These are phyloP conservation scores for Cystobasidium tubakii DNA, from an alignment of 768 basidiomycete genomes.

Conservation along the genomic window DNA sequence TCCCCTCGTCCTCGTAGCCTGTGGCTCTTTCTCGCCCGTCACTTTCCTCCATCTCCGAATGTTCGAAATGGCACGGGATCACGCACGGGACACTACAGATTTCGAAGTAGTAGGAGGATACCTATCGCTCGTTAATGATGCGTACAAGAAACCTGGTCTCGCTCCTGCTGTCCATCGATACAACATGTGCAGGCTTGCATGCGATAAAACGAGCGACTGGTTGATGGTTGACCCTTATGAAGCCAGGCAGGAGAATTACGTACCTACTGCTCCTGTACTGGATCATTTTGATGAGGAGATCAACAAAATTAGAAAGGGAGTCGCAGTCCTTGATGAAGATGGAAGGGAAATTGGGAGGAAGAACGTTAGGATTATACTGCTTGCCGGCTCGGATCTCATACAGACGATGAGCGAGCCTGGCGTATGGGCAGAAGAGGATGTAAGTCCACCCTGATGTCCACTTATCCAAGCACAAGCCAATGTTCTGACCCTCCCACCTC, in stretches of 20 bases:
- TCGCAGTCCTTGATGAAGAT: constrained; percentile 37
- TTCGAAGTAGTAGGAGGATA: constrained; percentile 94
- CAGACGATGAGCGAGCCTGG: constrained; percentile 97
- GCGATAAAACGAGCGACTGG: constrained; percentile 85
- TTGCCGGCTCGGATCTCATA: constrained; percentile 97
- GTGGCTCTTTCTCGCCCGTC: constrained; percentile 94
- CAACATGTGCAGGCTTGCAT: constrained; percentile 63
- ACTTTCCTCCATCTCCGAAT: constrained; percentile 58
- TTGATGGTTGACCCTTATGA: constrained; percentile 99
- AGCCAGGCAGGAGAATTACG: constrained; percentile 79
- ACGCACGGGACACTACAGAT: constrained; percentile 79
- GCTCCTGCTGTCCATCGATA: constrained; percentile 81
- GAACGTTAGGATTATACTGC: constrained; percentile 76
- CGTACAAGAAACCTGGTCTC: constrained; percentile 93
- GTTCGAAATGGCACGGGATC: constrained; percentile 99
- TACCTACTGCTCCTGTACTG: constrained; percentile 90
- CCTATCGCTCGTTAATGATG: constrained; percentile 89
- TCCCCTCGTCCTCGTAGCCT: constrained; percentile 90
- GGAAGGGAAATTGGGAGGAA: constrained; percentile 56
- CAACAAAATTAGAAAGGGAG: constrained; percentile 69
- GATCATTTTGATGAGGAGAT: constrained; percentile 96
- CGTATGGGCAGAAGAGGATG: constrained; percentile 91
- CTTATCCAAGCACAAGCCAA: too few species aligned
- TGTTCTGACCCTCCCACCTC: too few species aligned
- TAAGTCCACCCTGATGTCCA: constrained; percentile 54